Percentiles rank a stretch among this genome's conserved stretches.
phyloP scores from a whole-genome alignment of 2,329 filamentous ascomycete species.

The Plectosphaerella cucumerina region DNA sequence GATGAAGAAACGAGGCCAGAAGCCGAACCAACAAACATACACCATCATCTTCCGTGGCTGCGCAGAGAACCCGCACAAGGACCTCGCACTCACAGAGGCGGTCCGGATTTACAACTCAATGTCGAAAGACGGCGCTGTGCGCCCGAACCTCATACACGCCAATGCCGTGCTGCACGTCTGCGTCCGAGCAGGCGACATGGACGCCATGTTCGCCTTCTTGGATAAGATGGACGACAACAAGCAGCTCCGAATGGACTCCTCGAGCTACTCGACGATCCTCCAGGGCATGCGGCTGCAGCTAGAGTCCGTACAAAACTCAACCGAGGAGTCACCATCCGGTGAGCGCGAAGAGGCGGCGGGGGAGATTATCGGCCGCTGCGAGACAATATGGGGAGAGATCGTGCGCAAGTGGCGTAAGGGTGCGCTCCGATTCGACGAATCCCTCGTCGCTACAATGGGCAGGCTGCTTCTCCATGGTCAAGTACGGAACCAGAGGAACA shows the following conservation, averaged over 20 bases:
- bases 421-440: conserved; percentile 69
- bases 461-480: conserved; percentile 66
- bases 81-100: conserved; percentile 62
- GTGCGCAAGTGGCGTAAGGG: conserved; percentile 71
- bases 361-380: conserved; percentile 59
- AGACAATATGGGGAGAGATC: conserved; percentile 77
- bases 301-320: conserved; percentile 21
- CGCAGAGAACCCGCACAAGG: conserved; percentile 52
- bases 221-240: conserved; percentile 59
- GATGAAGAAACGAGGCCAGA: conserved; percentile 93
- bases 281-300: conserved; percentile 62
- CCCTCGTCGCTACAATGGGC: conserved; percentile 77
- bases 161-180: conserved; percentile 88
- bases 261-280: conserved; percentile 83
- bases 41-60: conserved; percentile 79
- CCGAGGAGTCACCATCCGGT: conserved; percentile 19
- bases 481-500: conserved; percentile 61
- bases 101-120: conserved; percentile 76
- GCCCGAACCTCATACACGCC: conserved; percentile 75
- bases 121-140: conserved; percentile 56
- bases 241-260: conserved; percentile 45
- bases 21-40: conserved; percentile 78
- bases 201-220: conserved; percentile 73
- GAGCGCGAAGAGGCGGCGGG: conserved; percentile 28
- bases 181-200: conserved; percentile 67